Conservation (phyloP, 306 rosid genomes). For the Gillenia trifoliata region DNA sequence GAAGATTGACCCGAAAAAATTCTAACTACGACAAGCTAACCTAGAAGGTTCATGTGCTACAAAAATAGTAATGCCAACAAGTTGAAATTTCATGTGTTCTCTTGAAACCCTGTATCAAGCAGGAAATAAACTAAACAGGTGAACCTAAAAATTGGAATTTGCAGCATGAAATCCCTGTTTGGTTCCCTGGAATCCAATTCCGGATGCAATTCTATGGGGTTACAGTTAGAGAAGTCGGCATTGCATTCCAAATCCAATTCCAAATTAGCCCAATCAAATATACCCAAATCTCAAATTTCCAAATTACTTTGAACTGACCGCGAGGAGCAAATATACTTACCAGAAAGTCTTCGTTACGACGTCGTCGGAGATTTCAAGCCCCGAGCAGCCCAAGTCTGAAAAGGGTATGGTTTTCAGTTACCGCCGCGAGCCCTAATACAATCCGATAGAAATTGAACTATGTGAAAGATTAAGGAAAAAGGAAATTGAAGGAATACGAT, state of each 20-base stretch:
- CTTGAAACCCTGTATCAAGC: neutral
- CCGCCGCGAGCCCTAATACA: neutral
- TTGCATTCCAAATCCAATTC: neutral
- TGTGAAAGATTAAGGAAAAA: neutral
- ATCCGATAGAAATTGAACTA: neutral
- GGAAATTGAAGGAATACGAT: neutral
- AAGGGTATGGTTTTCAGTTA: neutral
- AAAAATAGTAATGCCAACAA: neutral
- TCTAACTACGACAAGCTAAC: neutral
- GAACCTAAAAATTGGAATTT: neutral
- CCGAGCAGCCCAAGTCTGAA: neutral
- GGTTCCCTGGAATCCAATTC: neutral
- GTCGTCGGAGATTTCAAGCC: neutral
- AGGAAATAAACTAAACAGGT: neutral
- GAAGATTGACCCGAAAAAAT: neutral
- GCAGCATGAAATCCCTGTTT: neutral
- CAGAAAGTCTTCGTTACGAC: neutral
- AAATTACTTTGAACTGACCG: neutral
- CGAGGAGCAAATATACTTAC: neutral
- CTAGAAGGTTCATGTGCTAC: neutral
- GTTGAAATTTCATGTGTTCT: neutral
- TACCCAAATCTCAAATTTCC: neutral
- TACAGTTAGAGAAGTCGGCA: neutral
- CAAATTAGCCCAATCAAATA: neutral
- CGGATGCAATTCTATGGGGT: neutral